These are phyloP conservation scores for Typha latifolia DNA, from an alignment of 176 grass and related monocot genomes.

Conservation along the genomic window DNA sequence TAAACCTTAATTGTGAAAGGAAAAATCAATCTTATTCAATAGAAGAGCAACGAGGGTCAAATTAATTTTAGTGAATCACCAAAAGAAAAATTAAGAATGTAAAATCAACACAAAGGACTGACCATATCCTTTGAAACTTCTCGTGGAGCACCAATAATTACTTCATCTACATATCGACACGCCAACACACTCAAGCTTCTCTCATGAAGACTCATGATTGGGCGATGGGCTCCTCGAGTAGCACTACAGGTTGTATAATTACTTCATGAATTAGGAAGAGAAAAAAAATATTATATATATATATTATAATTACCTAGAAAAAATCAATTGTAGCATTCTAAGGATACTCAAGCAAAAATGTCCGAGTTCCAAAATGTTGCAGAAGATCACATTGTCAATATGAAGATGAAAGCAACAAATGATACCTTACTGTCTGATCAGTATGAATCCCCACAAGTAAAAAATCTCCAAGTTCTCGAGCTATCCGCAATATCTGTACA, in stretches of 20 bases:
- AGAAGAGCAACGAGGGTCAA: neutral
- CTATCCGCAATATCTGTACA: slow-evolving; percentile 67
- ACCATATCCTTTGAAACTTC: slow-evolving; percentile 96
- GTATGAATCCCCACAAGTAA: slow-evolving; percentile 94
- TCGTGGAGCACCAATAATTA: slow-evolving; percentile 94
- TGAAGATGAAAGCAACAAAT: neutral
- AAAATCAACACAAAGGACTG: slow-evolving; percentile 12
- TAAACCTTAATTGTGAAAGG: too few species aligned
- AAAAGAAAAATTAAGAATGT: neutral
- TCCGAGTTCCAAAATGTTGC: too few species aligned
- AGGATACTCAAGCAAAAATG: too few species aligned
- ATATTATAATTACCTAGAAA: too few species aligned
- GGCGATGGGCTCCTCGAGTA: slow-evolving; percentile 72
- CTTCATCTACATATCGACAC: slow-evolving; percentile 89
- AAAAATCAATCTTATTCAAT: neutral
- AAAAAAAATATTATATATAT: neutral
- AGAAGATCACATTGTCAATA: neutral
- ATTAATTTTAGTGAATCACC: neutral
- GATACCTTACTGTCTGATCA: slow-evolving; percentile 87
- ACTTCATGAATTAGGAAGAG: neutral
- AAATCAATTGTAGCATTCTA: too few species aligned
- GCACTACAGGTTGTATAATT: slow-evolving; percentile 23
- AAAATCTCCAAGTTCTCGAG: slow-evolving; percentile 93
- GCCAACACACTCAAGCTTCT: slow-evolving; percentile 95
- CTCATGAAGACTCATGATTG: slow-evolving; percentile 96